phyloP scores from a whole-genome alignment of 148 eudicot genomes.

The Pharnaceum exiguum region DNA sequence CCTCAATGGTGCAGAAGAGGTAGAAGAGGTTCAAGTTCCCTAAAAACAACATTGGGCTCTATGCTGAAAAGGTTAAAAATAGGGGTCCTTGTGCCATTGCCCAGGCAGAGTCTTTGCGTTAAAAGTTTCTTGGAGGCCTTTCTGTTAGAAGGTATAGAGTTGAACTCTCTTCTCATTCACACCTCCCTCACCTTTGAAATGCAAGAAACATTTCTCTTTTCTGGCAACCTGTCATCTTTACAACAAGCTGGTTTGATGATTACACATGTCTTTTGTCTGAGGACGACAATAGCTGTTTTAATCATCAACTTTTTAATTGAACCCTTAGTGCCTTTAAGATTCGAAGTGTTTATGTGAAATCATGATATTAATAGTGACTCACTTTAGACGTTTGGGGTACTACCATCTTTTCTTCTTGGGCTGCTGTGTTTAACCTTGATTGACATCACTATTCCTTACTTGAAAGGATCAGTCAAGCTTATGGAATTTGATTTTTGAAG shows the following conservation, averaged over 20 bases:
- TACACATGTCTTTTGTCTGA: conserved; percentile 19
- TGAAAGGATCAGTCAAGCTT: no score
- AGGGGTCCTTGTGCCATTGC: conserved; percentile 57
- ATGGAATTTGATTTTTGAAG: no score
- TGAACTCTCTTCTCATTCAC: background rate
- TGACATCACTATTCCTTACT: no score
- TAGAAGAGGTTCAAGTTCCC: conserved; percentile 58
- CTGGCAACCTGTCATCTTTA: conserved; percentile 17
- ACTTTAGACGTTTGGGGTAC: background rate
- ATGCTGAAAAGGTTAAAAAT: conserved; percentile 51
- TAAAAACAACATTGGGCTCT: conserved; percentile 56
- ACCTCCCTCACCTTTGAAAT: background rate
- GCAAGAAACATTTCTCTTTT: background rate
- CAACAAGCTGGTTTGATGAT: conserved; percentile 5
- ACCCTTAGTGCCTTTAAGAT: background rate
- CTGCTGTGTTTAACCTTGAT: background rate
- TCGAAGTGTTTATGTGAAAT: conserved; percentile 9
- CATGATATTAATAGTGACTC: no score
- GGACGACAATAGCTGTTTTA: conserved; percentile 15
- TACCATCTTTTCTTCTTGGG: background rate
- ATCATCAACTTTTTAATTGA: background rate
- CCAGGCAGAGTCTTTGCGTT: conserved; percentile 59
- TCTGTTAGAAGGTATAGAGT: conserved; percentile 46
- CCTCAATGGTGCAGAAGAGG: conserved; percentile 54
- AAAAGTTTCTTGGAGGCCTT: conserved; percentile 60